phyloP scores from a whole-genome alignment of 169 alveolate species.

The Cytauxzoon felis region DNA sequence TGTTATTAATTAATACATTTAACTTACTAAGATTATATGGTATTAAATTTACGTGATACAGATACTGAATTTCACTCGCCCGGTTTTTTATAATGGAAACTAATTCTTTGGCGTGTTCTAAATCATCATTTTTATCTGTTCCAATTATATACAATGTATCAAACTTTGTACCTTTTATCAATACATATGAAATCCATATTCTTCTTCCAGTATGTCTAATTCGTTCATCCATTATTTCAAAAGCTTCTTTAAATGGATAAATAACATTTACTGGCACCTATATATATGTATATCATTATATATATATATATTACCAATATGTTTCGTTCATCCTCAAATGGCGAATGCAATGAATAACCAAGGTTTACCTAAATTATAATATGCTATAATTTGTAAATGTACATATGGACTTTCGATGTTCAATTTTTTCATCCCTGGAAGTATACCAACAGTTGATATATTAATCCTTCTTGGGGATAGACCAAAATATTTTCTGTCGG shows the following conservation, averaged over 20 bases:
- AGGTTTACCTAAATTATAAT: conserved; percentile 65
- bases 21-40: conserved; percentile 69
- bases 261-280: conserved; percentile 77
- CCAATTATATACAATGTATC: background rate
- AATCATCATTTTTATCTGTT: conserved; percentile 56
- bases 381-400: conserved; percentile 13
- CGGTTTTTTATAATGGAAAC: conserved; percentile 60
- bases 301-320: conserved; percentile 11
- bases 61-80: conserved; percentile 61
- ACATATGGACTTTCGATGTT: conserved; percentile 73
- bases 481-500: conserved; percentile 61
- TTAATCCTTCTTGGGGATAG: conserved; percentile 76
- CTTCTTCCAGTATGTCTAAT: conserved; percentile 78
- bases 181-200: conserved; percentile 80
- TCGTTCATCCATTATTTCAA: conserved; percentile 75
- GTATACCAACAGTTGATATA: conserved; percentile 80
- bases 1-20: background rate
- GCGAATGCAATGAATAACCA: conserved; percentile 80
- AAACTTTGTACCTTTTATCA: conserved; percentile 66
- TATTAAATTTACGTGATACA: conserved; percentile 68
- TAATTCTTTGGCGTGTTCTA: conserved; percentile 72
- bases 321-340: conserved; percentile 76
- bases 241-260: conserved; percentile 80
- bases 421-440: conserved; percentile 81
- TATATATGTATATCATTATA: conserved; percentile 14